Evolutionary conservation across 192 early-diverging fungal species (phyloP), one percentile per base, ranked within the genome.

Genomic region (Chytriomyces confervae): DNA sequence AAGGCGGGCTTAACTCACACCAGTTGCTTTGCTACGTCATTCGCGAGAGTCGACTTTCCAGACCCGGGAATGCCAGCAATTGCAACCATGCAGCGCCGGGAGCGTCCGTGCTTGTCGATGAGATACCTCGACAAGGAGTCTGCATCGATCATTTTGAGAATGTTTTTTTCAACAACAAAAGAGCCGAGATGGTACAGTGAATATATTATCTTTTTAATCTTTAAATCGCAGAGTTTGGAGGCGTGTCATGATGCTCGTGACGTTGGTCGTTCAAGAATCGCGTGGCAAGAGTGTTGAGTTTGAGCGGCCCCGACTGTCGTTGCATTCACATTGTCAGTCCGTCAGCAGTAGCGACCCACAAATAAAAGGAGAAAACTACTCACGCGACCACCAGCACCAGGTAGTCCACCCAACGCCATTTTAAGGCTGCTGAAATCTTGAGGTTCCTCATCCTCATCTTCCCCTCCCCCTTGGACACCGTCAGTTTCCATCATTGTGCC

Each of bases 31-130:
- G 48, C 68, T 24, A 87, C 13, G 10, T 44, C 7, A 5, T 44
- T 43, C 6, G 80, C 80, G 27, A 86, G 70, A 2, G 84, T 82
- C 2, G 85, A 76, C 73, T 88, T 88, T 44, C 87, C 87, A 9
- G 78, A 62, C 10, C 83, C 83, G 5, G 87, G 82, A 64, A 83
- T 83, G 6, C 87, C 87, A 0, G 81, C 75, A 13, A 84, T 79
- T 50, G 71, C 78, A 27, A 79, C 69, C 18, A 75, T 11, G 51
- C 62, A 18, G 29, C 29, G 29, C 9, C 77, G 57, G 2, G 53
- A 10, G 43, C 27, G 16, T n/a, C 53, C 66, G 45, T 36, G 29
- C 2, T 36, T 36, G 29, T 36, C 29, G 29, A 36, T 36, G 29
- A 36, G 29, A 36, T 36, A 36, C 29, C 2, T 36, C 29, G 29